Percentiles rank a stretch among this genome's conserved stretches.
phyloP scores from a whole-genome alignment of 805 yeast species.

The fission yeast (Schizosaccharomyces pombe) region ASM294v3 CU329670.1:3561001-3561500 shows the following conservation, averaged over 20 bases:
- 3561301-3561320: conserved; percentile 55
- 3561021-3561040: too few species aligned
- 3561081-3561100: too few species aligned
- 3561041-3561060: too few species aligned
- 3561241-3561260: too few species aligned
- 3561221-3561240: too few species aligned
- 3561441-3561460: conserved; percentile 45
- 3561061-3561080: too few species aligned
- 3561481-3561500: conserved; percentile 71
- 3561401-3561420: conserved; percentile 35
- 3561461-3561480: conserved; percentile 37
- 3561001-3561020: too few species aligned
- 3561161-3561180: too few species aligned
- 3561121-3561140: too few species aligned
- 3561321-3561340: conserved; percentile 24
- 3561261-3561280: conserved; percentile 41
- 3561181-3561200: neutral
- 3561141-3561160: too few species aligned
- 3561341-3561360: conserved; percentile 34
- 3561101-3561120: too few species aligned
- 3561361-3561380: conserved; percentile 49
- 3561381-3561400: conserved; percentile 32
- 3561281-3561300: conserved; percentile 45
- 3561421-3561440: conserved; percentile 42
- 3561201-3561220: neutral